phyloP scores from a whole-genome alignment of 2,329 filamentous ascomycete genomes.

The Aspergillus calidoustus region DNA sequence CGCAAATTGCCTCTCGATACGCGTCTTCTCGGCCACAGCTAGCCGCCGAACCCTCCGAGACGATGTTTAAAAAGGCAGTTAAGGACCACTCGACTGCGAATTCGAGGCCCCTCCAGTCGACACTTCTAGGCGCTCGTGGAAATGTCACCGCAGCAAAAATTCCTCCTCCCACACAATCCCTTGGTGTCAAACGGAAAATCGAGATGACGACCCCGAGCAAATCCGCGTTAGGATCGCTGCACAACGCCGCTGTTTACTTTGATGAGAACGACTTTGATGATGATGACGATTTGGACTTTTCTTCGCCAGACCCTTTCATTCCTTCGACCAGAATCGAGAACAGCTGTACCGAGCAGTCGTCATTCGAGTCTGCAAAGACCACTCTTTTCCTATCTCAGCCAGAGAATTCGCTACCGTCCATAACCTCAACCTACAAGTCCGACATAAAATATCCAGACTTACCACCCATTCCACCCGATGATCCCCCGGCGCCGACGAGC shows the following conservation, averaged over 20 bases:
- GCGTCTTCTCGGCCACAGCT: constrained; percentile 31
- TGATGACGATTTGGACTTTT: constrained; percentile 71
- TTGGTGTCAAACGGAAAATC: constrained; percentile 45
- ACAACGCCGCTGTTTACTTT: constrained; percentile 62
- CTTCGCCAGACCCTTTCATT: constrained; percentile 36
- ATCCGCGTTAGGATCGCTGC: constrained; percentile 47
- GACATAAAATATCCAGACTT: constrained; percentile 44
- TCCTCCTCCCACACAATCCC: constrained; percentile 29
- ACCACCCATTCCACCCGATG: constrained; percentile 36
- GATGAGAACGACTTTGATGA: constrained; percentile 86
- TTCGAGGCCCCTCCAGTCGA: constrained; percentile 41
- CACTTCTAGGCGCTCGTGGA: constrained; percentile 33
- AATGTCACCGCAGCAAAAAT: constrained; percentile 23
- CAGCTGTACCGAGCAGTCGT: constrained; percentile 9
- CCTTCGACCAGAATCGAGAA: constrained; percentile 25
- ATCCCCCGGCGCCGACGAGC: constrained; percentile 48
- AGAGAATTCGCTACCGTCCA: constrained; percentile 1
- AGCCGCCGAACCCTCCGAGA: constrained; percentile 21
- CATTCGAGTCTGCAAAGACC: constrained; percentile 15
- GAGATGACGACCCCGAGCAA: constrained; percentile 37
- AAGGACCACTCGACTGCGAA: constrained; percentile 41
- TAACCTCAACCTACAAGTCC: constrained; percentile 22
- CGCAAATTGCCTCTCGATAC: constrained; percentile 29
- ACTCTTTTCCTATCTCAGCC: constrained; percentile 4
- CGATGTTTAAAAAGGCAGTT: constrained; percentile 49